A percentile compares a stretch with the other conserved stretches of the same genome.
Evolutionary conservation across 345 rosid species (phyloP).

Genomic region (Salix brachista): DNA sequence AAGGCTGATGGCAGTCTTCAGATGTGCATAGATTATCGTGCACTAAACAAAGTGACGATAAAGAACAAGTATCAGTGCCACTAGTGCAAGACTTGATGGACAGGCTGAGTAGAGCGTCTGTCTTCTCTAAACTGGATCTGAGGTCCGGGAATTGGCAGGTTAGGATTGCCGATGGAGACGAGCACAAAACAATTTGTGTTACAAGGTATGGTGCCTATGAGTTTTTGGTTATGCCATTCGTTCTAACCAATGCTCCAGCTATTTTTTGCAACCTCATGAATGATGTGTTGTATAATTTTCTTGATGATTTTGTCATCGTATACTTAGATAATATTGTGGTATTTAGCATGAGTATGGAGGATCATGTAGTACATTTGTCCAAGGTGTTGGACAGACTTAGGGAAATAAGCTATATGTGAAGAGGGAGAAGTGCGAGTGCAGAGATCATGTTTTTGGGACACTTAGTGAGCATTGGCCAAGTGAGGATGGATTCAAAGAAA

Average conservation of each 20-base stretch:
- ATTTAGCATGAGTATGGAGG: too few species aligned
- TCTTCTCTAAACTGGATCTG: background rate
- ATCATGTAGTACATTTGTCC: background rate
- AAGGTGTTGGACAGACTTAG: background rate
- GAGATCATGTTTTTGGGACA: too few species aligned
- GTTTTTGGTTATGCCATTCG: background rate
- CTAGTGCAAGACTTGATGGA: background rate
- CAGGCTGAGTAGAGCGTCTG: background rate
- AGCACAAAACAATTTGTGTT: too few species aligned
- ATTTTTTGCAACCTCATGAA: background rate
- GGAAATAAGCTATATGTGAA: too few species aligned
- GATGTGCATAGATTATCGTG: background rate
- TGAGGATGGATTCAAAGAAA: too few species aligned
- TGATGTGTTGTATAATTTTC: too few species aligned
- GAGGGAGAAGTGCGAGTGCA: too few species aligned
- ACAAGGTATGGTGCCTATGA: background rate
- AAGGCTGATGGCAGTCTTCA: rapidly evolving
- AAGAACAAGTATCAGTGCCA: background rate
- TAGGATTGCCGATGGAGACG: background rate
- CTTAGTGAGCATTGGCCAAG: too few species aligned
- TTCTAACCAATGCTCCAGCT: background rate
- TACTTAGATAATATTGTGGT: too few species aligned
- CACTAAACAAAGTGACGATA: background rate
- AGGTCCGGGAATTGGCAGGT: background rate
- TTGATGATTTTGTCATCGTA: too few species aligned